Percentiles rank a stretch among this genome's conserved stretches.
Conservation (phyloP, 2,329 filamentous ascomycete genomes). For the Cladosporium austrohemisphaericum region DNA sequence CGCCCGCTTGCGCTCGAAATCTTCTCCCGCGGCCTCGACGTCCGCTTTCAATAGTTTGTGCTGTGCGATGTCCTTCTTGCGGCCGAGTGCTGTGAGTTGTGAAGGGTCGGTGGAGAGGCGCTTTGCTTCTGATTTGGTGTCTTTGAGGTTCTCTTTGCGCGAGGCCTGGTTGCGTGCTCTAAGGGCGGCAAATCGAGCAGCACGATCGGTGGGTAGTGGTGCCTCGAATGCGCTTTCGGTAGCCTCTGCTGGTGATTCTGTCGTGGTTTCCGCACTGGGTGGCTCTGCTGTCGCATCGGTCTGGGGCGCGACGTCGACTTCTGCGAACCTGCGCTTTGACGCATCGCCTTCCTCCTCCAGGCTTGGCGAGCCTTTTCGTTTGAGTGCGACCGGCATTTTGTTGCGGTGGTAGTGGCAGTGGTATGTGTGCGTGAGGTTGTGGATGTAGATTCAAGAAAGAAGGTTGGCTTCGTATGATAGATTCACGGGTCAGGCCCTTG, state of each 20-base stretch:
- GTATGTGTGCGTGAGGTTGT: not conserved
- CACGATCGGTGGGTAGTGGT: slow-evolving; percentile 50
- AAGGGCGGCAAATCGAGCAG: slow-evolving; percentile 79
- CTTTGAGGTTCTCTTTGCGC: slow-evolving; percentile 72
- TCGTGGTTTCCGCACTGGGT: slow-evolving; percentile 16
- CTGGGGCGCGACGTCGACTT: slow-evolving; percentile 15
- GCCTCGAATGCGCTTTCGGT: slow-evolving; percentile 27
- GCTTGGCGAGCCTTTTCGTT: slow-evolving; percentile 36
- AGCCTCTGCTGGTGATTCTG: slow-evolving; percentile 3
- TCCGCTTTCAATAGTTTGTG: slow-evolving; percentile 94
- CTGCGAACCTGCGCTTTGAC: slow-evolving; percentile 34
- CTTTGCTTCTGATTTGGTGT: slow-evolving; percentile 78
- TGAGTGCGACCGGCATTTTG: slow-evolving; percentile 29
- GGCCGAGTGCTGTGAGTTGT: slow-evolving; percentile 72
- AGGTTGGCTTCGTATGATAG: not conserved
- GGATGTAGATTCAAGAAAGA: not conserved
- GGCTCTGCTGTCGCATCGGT: slow-evolving; percentile 17
- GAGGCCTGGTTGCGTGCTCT: slow-evolving; percentile 61
- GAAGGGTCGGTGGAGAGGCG: slow-evolving; percentile 73
- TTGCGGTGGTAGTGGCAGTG: not conserved
- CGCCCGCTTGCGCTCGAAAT: slow-evolving; percentile 95
- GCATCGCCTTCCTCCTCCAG: slow-evolving; percentile 31
- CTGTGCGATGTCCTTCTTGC: slow-evolving; percentile 80
- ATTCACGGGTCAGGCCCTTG: too few species aligned
- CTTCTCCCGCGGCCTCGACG: slow-evolving; percentile 75